These are phyloP conservation scores for Rosa multiflora DNA, from an alignment of 306 rosid species.

Conservation along the genomic window DNA sequence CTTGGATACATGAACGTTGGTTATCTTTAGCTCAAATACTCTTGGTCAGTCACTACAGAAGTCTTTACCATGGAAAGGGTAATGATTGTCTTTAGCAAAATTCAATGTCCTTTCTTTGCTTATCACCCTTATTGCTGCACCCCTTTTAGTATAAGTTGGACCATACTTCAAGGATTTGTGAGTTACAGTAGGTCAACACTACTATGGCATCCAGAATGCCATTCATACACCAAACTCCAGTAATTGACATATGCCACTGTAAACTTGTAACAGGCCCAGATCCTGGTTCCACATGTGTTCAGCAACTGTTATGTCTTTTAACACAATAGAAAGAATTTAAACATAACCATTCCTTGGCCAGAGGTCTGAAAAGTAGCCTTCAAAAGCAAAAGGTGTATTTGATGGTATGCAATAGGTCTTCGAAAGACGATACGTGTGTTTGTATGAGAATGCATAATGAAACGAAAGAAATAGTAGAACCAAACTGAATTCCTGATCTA, in stretches of 20 bases:
- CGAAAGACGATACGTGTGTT: neutral
- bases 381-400: neutral
- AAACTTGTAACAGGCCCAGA: neutral
- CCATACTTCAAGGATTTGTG: neutral
- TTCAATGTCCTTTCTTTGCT: neutral
- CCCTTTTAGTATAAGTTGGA: neutral
- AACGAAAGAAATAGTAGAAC: neutral
- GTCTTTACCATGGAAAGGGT: neutral
- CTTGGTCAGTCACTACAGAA: neutral
- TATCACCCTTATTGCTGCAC: neutral
- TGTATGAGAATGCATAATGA: neutral
- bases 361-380: neutral
- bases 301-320: neutral
- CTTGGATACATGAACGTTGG: neutral
- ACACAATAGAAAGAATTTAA: neutral
- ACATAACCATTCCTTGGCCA: neutral
- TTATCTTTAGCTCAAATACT: neutral
- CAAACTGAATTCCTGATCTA: neutral
- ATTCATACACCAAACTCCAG: neutral
- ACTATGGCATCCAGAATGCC: neutral
- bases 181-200: neutral
- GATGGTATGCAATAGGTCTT: neutral
- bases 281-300: neutral
- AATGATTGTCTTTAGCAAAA: neutral
- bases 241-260: neutral